Conservation (phyloP, 768 basidiomycete species). For the Suillus discolor region DNA sequence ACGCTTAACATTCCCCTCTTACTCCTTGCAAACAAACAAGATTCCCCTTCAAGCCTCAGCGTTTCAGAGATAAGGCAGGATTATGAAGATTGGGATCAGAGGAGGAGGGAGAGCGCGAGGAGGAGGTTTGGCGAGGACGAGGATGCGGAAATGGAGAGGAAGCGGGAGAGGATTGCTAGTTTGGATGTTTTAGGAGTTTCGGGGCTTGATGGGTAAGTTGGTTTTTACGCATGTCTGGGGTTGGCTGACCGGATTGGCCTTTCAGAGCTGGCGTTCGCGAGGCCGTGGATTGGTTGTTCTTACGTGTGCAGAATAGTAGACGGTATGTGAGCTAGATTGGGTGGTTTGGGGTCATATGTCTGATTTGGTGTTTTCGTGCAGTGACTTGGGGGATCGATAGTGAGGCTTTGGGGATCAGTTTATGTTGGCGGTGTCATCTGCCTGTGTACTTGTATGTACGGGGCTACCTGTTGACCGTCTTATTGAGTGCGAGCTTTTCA, state of each 20-base stretch:
- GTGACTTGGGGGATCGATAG: constrained; percentile 5
- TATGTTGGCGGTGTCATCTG: neutral
- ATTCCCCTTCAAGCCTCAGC: constrained; percentile 75
- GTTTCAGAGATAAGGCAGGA: constrained; percentile 90
- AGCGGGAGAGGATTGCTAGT: constrained; percentile 67
- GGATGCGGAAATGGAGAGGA: constrained; percentile 45
- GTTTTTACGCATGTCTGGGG: neutral
- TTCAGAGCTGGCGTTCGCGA: constrained; percentile 83
- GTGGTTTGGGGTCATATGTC: neutral
- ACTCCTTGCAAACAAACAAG: constrained; percentile 96
- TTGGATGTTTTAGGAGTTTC: constrained; percentile 90
- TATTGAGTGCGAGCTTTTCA: neutral
- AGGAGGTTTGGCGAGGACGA: constrained; percentile 50
- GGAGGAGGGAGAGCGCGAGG: constrained; percentile 69
- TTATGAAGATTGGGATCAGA: constrained; percentile 86
- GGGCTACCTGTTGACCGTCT: neutral
- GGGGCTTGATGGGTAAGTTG: constrained; percentile 82
- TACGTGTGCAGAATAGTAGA: constrained; percentile 88
- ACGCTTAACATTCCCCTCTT: constrained; percentile 90
- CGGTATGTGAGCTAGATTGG: constrained; percentile 40
- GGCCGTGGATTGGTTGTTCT: constrained; percentile 93
- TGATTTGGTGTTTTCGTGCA: neutral
- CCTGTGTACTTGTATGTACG: neutral
- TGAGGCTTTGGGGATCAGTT: neutral
- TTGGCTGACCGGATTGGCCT: neutral